Evolutionary conservation across 2,329 filamentous ascomycete species (phyloP), one percentile per base, ranked within the genome.

Genomic region (Simplicillium sp.): DNA sequence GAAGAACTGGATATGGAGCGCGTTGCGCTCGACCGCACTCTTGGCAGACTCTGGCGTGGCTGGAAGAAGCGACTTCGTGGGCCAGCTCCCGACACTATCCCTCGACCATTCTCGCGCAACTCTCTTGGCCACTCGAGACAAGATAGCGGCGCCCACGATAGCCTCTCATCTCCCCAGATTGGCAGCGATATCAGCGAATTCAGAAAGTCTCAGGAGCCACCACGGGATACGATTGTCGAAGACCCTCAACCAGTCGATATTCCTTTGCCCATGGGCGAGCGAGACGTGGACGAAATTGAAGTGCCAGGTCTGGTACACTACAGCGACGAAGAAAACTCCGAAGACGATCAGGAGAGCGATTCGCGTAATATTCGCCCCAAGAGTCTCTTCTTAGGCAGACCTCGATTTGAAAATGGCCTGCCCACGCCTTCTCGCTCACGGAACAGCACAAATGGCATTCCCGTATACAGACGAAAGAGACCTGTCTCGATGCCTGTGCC

Each of bases 1-100:
- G 86, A 94, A 53, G 90, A 97, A 53, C 67, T 80, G 41, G 92
- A 98, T 57, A 87, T 96, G 72, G 92, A 97, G 56, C 87, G 89
- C 50, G 77, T 97, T 48, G 90, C 90, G 7, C 71, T 97, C 45
- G 94, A 95, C 56, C 77, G 88, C 43, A 89, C 87, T 3, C 68
- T 98, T 2, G 92, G 92, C 15, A 75, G 89, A 37, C 69, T 97
- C 34, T 98, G 92, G 92, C 79, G 92, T 51, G 84, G 86, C 18
- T 98, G 92, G 92, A 87, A 92, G 64, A 95, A 95, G 66, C 78
- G 84, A 46, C 73, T 85, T 50, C 77, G 86, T 43, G 71, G 73
- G 7, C 75, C 77, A 1, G 58, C 57, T 29, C 61, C 66, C 29
- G 68, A 72, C 32, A 57, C 66, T 37, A 63, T 68, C 36, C 60